Evolutionary conservation across 768 basidiomycete genomes (phyloP).

Genomic region (Cystobasidium tubakii): DNA sequence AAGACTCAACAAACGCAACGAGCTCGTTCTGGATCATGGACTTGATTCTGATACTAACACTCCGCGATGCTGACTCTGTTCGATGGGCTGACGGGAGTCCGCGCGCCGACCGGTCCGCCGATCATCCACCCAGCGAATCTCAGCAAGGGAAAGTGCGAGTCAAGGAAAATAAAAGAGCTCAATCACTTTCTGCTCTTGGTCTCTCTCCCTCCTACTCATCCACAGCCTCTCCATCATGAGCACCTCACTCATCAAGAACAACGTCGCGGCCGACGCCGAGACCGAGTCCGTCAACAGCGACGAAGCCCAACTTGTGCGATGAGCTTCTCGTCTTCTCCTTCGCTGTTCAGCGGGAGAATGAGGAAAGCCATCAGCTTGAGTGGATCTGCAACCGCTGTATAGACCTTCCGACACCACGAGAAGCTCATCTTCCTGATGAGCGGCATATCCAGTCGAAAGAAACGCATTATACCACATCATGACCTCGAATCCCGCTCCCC

Average conservation of each 20-base stretch:
- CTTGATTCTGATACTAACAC: too few relatives aligned
- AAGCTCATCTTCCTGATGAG: background rate
- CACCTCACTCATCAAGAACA: constrained; percentile 14
- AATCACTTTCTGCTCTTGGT: background rate
- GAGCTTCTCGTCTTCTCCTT: background rate
- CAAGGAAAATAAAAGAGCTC: background rate
- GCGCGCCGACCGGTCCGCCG: background rate
- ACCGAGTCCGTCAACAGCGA: constrained; percentile 26
- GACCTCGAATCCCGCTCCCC: background rate
- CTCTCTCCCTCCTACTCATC: background rate
- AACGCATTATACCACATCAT: background rate
- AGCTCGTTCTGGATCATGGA: too few relatives aligned
- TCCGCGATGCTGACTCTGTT: background rate
- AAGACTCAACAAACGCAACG: too few relatives aligned
- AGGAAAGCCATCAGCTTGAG: constrained; percentile 11
- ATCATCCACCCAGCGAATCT: background rate
- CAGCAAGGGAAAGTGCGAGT: background rate
- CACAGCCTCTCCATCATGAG: background rate
- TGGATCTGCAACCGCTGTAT: background rate
- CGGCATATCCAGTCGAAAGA: background rate
- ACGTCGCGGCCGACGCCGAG: background rate
- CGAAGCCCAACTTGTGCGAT: constrained; percentile 34
- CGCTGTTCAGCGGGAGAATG: background rate
- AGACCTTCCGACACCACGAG: background rate
- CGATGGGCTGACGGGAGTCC: background rate